Evolutionary conservation across 805 yeast species (phyloP).

Genomic region (Kodamaea leandrae): DNA sequence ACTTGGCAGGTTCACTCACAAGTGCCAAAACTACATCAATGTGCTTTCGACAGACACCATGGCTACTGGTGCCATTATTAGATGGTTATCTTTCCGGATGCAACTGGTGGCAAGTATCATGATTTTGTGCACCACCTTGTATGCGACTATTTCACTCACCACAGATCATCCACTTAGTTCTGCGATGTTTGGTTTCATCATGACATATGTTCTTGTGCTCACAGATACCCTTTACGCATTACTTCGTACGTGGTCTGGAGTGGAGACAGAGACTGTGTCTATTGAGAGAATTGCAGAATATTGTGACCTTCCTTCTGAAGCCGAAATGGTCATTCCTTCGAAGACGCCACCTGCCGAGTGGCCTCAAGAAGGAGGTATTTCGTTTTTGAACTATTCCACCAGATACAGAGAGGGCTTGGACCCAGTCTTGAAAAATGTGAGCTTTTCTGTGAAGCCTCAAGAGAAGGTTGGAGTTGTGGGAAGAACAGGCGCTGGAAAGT

Average conservation of each 20-base stretch:
- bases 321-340: conserved; percentile 38
- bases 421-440: conserved; percentile 68
- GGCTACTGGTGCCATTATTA: conserved; percentile 31
- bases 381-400: conserved; percentile 70
- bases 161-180: conserved; percentile 47
- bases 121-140: conserved; percentile 48
- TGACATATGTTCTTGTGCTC: conserved; percentile 61
- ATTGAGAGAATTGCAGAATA: conserved; percentile 69
- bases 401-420: conserved; percentile 81
- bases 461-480: conserved; percentile 97
- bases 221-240: conserved; percentile 53
- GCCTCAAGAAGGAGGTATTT: conserved; percentile 73
- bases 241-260: conserved; percentile 59
- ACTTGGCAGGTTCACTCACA: conserved; percentile 53
- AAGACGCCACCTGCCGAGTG: conserved; percentile 49
- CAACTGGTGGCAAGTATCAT: conserved; percentile 59
- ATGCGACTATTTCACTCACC: conserved; percentile 41
- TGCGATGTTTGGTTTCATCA: conserved; percentile 61
- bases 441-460: conserved; percentile 58
- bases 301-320: conserved; percentile 45
- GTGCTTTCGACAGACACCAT: conserved; percentile 38
- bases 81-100: conserved; percentile 65
- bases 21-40: conserved; percentile 51
- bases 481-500: conserved; percentile 73
- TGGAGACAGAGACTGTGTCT: conserved; percentile 61